These are phyloP conservation scores for Leccinum barrowsii DNA, from an alignment of 768 basidiomycete species.

Conservation along the genomic window DNA sequence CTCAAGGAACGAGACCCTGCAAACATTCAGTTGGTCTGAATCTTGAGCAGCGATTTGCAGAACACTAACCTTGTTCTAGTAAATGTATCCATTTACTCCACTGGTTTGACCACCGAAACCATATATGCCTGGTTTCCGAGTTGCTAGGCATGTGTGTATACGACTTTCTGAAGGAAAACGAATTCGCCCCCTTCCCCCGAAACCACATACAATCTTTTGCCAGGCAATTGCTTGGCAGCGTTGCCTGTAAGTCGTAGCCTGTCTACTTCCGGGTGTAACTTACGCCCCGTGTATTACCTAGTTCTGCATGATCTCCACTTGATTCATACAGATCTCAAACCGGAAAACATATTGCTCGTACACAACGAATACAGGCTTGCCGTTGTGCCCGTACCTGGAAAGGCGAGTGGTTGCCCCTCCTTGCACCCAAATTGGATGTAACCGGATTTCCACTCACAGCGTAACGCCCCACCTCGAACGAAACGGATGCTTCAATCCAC, in stretches of 20 bases:
- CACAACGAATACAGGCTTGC: conserved; percentile 71
- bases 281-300: conserved; percentile 30
- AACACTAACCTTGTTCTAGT: conserved; percentile 42
- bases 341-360: conserved; percentile 96
- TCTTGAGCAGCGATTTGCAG: conserved; percentile 8
- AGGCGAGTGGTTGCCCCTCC: conserved; percentile 40
- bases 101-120: conserved; percentile 96
- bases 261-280: neutral
- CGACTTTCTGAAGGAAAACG: conserved; percentile 98
- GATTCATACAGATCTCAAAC: conserved; percentile 98
- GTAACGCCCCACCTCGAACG: conserved; percentile 58
- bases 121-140: conserved; percentile 96
- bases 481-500: conserved; percentile 83
- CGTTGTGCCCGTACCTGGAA: conserved; percentile 59
- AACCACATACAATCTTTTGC: conserved; percentile 97
- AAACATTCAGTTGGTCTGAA: conserved; percentile 75
- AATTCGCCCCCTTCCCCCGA: conserved; percentile 94
- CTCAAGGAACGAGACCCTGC: conserved; percentile 84
- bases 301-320: conserved; percentile 89
- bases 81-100: conserved; percentile 96
- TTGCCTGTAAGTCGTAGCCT: conserved; percentile 71
- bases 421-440: neutral
- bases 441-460: conserved; percentile 38
- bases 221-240: conserved; percentile 83
- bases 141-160: conserved; percentile 97